These are phyloP conservation scores for Pleurostoma richardsiae DNA, from an alignment of 2,329 filamentous ascomycete genomes.

Conservation along the genomic window DNA sequence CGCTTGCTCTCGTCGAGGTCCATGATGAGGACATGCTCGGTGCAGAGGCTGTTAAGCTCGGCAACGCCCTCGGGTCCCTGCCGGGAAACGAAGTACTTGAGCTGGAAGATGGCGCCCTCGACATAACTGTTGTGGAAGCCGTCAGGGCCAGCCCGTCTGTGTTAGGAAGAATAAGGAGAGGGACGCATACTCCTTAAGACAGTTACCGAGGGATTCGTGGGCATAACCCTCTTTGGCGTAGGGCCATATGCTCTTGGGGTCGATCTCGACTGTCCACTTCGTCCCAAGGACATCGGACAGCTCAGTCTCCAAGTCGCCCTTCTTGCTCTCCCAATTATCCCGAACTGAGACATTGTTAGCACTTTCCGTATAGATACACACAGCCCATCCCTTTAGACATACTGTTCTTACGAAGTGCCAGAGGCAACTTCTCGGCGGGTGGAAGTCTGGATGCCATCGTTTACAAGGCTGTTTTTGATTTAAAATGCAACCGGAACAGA, in stretches of 20 bases:
- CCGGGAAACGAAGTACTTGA: conserved; percentile 30
- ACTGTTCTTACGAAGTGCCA: conserved; percentile 48
- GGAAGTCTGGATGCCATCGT: conserved; percentile 30
- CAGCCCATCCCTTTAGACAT: conserved; percentile 8
- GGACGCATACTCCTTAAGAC: conserved; percentile 33
- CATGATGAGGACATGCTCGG: conserved; percentile 37
- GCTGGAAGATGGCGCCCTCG: conserved; percentile 29
- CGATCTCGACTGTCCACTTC: conserved; percentile 44
- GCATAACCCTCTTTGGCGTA: conserved; percentile 37
- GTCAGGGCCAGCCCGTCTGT: not conserved
- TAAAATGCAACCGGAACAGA: not conserved
- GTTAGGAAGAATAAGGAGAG: too few relatives aligned
- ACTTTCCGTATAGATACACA: too few relatives aligned
- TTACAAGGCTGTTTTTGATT: conserved; percentile 1
- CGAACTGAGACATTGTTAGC: conserved; percentile 32
- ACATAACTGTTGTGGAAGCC: conserved; percentile 31
- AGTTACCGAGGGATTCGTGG: conserved; percentile 35
- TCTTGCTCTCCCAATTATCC: conserved; percentile 46
- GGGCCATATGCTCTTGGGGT: conserved; percentile 39
- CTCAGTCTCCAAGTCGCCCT: conserved; percentile 33
- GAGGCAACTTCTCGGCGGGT: conserved; percentile 44
- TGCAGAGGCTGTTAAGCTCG: conserved; percentile 43
- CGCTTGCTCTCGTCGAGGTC: conserved; percentile 35
- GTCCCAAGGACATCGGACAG: conserved; percentile 39
- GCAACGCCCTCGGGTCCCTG: conserved; percentile 30